Base-by-base conservation (phyloP, 1,284 basidiomycete species). In the Malassezia brasiliensis region DNA sequence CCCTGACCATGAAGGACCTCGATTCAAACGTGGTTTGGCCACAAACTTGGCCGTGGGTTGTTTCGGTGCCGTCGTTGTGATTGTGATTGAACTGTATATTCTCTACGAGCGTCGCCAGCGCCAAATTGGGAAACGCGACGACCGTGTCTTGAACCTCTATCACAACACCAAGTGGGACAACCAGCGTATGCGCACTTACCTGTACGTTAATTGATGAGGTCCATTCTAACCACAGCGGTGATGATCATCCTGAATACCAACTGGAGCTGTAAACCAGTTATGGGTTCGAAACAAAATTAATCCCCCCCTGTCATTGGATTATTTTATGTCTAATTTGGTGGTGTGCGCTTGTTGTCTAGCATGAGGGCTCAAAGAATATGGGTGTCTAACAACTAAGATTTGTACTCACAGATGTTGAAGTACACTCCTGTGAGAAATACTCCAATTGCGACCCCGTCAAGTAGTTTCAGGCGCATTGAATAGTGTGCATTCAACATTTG, bases 201-300 rank as follows among this genome's bases (percentile, higher is more conserved):
- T 72, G 34, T 47, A 36, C 14, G 45, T 47, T 11, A 1, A 47
- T 32, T 32, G 22, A 32, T 45, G 25, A 28, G 20, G 9, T 1
- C 15, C 14, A 7, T 42, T 2, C 45, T 47, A 20, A 47, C 31
- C 2, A 8, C 45, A 47, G 45, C 11, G 69, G 69, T 28, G 69
- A 72, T 42, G 56, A 59, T 28, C 66, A 69, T 34, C 66, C 69
- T 17, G 65, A 66, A 22, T 72, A 54, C 41, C 39, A 32, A 6
- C 50, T 59, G 28, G 59, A 60, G 28, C 15, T 60, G 41, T 60
- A 46, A 34, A 14, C 4, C 2, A 5, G 12, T 28, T 7, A 28
- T 7, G 7, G 25, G 7, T 28, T 28, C 25, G 7, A 28, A 28
- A 28, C 25, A 28, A 28, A 28, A 28, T 7, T 3, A 3, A 28